Evolutionary conservation across 345 rosid species (phyloP).

Genomic region (Passiflora organensis): DNA sequence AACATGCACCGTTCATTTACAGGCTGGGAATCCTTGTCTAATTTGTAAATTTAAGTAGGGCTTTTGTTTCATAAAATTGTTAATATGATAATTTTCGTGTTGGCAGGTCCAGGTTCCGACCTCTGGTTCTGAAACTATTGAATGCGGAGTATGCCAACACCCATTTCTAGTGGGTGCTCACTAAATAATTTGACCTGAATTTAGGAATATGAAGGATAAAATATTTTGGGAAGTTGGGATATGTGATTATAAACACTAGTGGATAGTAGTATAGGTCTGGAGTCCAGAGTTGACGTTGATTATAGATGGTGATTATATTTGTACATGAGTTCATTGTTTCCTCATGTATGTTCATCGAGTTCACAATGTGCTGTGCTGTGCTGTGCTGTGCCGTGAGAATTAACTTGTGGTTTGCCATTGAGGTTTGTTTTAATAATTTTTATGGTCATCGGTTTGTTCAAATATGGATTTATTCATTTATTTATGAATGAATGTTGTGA

Average conservation of each 20-base stretch:
- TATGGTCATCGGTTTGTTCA: too few species aligned
- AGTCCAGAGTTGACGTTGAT: not conserved
- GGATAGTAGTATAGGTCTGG: not conserved
- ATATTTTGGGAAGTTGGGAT: not conserved
- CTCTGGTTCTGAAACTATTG: conserved; percentile 98
- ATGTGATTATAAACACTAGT: not conserved
- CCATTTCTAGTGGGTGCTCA: conserved; percentile 92
- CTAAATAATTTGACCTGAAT: conserved; percentile 23
- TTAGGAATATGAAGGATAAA: not conserved
- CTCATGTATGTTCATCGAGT: not conserved
- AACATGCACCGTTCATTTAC: conserved; percentile 93
- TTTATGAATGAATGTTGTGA: too few species aligned
- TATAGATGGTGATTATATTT: not conserved
- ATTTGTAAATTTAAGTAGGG: not conserved
- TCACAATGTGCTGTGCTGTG: too few species aligned
- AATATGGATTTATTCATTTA: too few species aligned
- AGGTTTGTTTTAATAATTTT: too few species aligned
- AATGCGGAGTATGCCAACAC: conserved; percentile 96
- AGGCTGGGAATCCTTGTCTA: conserved; percentile 42
- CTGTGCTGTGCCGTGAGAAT: too few species aligned
- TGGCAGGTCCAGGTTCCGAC: conserved; percentile 94
- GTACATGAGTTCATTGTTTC: conserved; percentile 6
- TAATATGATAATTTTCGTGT: not conserved
- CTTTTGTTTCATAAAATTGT: not conserved
- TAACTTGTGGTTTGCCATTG: too few species aligned